Conservation (phyloP, 129 eudicot species). For the Centrapalus pauciflorus region DNA sequence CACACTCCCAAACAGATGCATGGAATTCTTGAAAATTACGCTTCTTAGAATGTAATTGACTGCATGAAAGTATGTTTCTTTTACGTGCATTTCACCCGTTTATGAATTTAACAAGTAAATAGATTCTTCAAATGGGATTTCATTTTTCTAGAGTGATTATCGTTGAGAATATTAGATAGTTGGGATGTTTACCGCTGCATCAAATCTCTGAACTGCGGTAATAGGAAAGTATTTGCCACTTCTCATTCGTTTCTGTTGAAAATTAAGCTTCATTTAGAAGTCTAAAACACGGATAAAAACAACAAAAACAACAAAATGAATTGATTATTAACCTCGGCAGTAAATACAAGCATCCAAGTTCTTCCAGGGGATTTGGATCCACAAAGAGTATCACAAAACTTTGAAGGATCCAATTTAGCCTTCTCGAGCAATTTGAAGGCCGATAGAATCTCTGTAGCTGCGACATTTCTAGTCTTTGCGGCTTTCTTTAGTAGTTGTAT, state of each 20-base stretch:
- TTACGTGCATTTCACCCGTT: not conserved
- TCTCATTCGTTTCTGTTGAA: conserved; percentile 49
- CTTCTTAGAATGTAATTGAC: not conserved
- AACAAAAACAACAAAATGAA: not conserved
- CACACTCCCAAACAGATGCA: too few species aligned
- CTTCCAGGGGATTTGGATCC: conserved; percentile 90
- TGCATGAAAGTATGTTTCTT: not conserved
- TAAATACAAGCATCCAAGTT: conserved; percentile 96
- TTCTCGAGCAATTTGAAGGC: conserved; percentile 74
- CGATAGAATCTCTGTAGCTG: conserved; percentile 47
- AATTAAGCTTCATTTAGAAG: not conserved
- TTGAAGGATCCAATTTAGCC: conserved; percentile 82
- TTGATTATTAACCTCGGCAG: conserved; percentile 55
- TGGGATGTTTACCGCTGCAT: conserved; percentile 76
- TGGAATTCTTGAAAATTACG: not conserved
- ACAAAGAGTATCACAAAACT: conserved; percentile 83
- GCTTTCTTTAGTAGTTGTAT: conserved; percentile 71
- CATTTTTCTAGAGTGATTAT: not conserved
- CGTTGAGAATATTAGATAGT: not conserved
- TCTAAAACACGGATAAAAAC: not conserved
- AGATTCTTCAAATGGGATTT: not conserved
- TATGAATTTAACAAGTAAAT: not conserved
- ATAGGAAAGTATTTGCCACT: conserved; percentile 82
- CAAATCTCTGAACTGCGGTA: conserved; percentile 95
- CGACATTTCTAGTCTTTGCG: conserved; percentile 78